These are phyloP conservation scores for Bromus sterilis DNA, from an alignment of 176 grass and related monocot genomes.

Conservation along the genomic window DNA sequence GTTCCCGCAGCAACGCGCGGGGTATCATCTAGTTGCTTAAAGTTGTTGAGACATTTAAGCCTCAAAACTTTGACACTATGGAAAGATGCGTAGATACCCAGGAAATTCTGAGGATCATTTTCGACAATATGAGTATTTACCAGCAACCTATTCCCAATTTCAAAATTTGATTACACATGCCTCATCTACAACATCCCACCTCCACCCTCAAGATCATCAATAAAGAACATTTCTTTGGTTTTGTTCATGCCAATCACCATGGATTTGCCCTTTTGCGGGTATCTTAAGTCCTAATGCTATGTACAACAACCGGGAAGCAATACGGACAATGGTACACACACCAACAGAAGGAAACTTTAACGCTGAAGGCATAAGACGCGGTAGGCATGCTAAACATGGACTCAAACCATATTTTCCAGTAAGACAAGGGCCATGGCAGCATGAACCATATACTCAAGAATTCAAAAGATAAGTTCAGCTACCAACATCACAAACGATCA, in stretches of 20 bases:
- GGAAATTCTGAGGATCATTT: background rate
- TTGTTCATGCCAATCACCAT: background rate
- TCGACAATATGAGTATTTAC: background rate
- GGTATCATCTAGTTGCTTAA: too few relatives aligned
- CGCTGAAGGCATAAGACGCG: slow-evolving; percentile 4
- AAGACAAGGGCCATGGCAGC: background rate
- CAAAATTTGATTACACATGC: background rate
- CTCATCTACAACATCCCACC: background rate
- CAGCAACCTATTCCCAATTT: background rate
- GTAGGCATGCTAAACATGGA: background rate
- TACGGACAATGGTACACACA: slow-evolving; percentile 23
- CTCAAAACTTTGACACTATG: background rate
- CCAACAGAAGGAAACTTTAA: slow-evolving; percentile 9
- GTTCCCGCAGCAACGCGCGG: too few relatives aligned
- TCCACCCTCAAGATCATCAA: slow-evolving; percentile 16
- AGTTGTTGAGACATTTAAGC: background rate
- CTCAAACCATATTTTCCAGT: background rate
- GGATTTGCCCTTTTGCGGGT: slow-evolving; percentile 15
- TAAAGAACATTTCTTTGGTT: slow-evolving; percentile 1
- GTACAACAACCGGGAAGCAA: slow-evolving; percentile 31
- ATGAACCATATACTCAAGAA: background rate
- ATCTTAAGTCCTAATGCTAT: slow-evolving; percentile 17
- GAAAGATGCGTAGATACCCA: background rate
- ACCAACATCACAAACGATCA: slow-evolving; percentile 11
- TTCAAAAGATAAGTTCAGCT: background rate